phyloP scores from a whole-genome alignment of 352 stramenopile species.

The Pythium biforme region DNA sequence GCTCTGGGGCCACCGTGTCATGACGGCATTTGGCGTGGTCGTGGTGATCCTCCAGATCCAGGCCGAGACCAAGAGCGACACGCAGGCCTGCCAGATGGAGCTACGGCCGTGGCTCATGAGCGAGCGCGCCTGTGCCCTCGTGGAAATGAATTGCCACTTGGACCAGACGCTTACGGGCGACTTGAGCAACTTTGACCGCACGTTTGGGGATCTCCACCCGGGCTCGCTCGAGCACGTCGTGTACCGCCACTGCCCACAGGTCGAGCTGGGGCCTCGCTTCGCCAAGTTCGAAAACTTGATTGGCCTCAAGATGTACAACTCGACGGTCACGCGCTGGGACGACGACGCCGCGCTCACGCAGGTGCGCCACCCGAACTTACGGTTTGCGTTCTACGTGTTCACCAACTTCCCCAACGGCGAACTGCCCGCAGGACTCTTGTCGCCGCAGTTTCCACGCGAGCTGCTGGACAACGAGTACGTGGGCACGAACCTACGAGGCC shows the following conservation, averaged over 20 bases:
- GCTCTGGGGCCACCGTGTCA: constrained; percentile 2
- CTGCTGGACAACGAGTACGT: constrained; percentile 12
- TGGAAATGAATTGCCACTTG: constrained; percentile 11
- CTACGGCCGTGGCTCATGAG: constrained; percentile 13
- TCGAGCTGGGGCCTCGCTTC: constrained; percentile 33
- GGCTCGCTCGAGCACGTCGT: constrained; percentile 28
- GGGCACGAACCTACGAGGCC: constrained; percentile 1
- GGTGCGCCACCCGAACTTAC: neutral
- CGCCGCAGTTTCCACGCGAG: neutral
- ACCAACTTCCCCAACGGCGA: constrained; percentile 4
- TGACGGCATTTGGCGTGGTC: neutral
- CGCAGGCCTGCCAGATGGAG: constrained; percentile 1
- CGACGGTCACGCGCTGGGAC: constrained; percentile 9
- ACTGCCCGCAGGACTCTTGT: constrained; percentile 1
- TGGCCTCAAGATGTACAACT: constrained; percentile 18
- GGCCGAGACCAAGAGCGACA: neutral
- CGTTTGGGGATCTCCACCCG: constrained; percentile 24
- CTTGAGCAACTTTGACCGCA: neutral
- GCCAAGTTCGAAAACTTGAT: constrained; percentile 24
- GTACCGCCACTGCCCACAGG: constrained; percentile 36
- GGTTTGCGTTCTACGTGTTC: neutral
- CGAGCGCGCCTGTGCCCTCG: constrained; percentile 3
- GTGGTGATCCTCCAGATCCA: constrained; percentile 1
- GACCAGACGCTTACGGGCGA: constrained; percentile 5
- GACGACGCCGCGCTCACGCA: constrained; percentile 16